A percentile compares a stretch with the other conserved stretches of the same genome.
Evolutionary conservation across 106 monocot genomes (phyloP).

Genomic region (Dactylorhiza incarnata): DNA sequence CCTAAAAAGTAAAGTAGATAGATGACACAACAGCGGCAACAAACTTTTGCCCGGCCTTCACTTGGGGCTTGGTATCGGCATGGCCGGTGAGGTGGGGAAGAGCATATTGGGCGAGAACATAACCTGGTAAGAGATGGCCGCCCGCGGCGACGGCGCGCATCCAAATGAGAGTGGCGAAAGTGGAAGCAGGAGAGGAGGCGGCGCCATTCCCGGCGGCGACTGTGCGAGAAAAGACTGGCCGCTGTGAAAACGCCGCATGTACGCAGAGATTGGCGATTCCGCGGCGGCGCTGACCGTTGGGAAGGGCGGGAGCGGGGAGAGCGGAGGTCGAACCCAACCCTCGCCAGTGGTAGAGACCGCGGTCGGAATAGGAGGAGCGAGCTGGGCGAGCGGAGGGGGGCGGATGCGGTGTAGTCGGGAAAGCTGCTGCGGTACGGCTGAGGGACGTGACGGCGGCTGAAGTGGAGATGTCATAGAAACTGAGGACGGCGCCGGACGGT

Average conservation of each 20-base stretch:
- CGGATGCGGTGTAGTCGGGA: constrained; percentile 18
- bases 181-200: constrained; percentile 3
- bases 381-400: constrained; percentile 14
- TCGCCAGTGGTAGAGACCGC: neutral
- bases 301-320: constrained; percentile 6
- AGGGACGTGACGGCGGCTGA: neutral
- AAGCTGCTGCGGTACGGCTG: neutral
- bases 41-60: too few species aligned
- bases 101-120: neutral
- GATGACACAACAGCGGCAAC: too few species aligned
- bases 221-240: neutral
- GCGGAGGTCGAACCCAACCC: constrained; percentile 7
- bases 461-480: neutral
- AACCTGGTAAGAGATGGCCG: neutral
- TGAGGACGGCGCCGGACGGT: neutral
- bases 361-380: constrained; percentile 6
- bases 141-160: neutral
- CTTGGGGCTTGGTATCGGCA: constrained; percentile 9
- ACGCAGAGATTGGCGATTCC: constrained; percentile 10
- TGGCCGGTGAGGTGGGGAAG: neutral
- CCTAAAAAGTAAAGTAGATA: too few species aligned
- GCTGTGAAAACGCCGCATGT: constrained; percentile 13
- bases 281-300: constrained; percentile 6
- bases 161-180: constrained; percentile 2
- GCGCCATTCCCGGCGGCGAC: neutral